Base-by-base conservation (phyloP, 768 basidiomycete genomes). In the Phylloporus sp. region DNA sequence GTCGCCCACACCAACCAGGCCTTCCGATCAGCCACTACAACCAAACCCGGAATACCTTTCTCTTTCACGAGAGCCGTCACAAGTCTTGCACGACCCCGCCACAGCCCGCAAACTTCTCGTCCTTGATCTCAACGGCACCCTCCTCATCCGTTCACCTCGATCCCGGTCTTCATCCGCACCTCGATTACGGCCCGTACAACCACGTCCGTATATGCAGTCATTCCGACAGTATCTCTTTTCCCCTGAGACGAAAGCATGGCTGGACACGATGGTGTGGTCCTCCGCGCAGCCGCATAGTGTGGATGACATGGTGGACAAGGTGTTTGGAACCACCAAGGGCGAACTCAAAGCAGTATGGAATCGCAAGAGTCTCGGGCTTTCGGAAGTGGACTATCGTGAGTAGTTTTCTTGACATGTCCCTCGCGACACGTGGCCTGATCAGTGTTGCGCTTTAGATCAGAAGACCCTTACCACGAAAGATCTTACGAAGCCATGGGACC, bases 221-320 rank as follows among this genome's bases (percentile, higher is more conserved):
- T 86, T 90, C 55, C 59, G 72, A 5, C 62, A 72, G 3, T 90
- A 85, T 57, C 64, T 90, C 3, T 81, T 88, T 53, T 78, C 81
- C 39, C 66, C 74, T 0, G 54, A 69, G 15, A 87, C 82, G n/a
- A 69, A 65, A 27, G 56, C 58, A 13, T 89, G 86, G 84, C 72
- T 90, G 17, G 86, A 90, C 48, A 81, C 84, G 5, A 91, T 91
- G 85, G 77, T 93, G 5, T 93, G 90, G 90, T 87, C 84, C 58
- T 87, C 84, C 3, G 90, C 90, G 5, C 86, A 90, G 58, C 86
- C 88, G 2, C 82, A 82, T 40, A 88, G 79, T 59, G 89, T 90
- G 9, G 63, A 68, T 0, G 81, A 83, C 54, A 91, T 92, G 90
- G 83, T 86, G 0, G 61, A 76, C 18, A 71, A 69, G 28, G 73